Conservation (phyloP, 202 grass and related monocot species). For the Digitaria exilis region DNA sequence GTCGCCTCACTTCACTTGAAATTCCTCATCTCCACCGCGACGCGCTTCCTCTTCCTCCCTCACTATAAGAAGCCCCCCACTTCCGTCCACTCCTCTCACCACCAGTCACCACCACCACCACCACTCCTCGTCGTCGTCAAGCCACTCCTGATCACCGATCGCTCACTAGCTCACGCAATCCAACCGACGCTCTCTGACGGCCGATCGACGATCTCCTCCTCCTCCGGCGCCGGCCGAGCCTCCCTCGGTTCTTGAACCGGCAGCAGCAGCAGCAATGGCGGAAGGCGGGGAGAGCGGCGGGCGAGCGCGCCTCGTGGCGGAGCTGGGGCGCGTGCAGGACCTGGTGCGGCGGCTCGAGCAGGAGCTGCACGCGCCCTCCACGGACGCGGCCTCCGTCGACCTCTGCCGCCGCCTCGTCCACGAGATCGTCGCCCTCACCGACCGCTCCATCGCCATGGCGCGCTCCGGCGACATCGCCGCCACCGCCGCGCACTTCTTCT, state of each 20-base stretch:
- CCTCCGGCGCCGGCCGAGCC: background rate
- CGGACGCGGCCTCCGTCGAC: slow-evolving; percentile 29
- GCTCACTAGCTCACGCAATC: background rate
- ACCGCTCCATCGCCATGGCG: slow-evolving; percentile 56
- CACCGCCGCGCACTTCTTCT: background rate
- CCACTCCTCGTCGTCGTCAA: slow-evolving; percentile 12
- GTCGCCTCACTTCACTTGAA: slow-evolving; percentile 28
- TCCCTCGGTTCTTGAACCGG: no score
- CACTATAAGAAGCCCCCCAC: slow-evolving; percentile 33
- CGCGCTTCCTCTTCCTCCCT: background rate
- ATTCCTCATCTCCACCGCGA: background rate
- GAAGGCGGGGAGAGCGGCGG: slow-evolving; percentile 11
- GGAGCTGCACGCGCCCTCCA: slow-evolving; percentile 35
- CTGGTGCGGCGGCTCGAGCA: slow-evolving; percentile 55
- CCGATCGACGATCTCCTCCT: background rate
- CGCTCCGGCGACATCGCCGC: background rate
- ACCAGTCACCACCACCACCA: background rate
- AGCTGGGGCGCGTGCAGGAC: slow-evolving; percentile 52
- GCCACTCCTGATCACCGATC: background rate
- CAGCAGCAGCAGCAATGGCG: slow-evolving; percentile 41
- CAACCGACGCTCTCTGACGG: no score
- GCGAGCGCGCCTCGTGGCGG: slow-evolving; percentile 36
- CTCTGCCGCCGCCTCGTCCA: slow-evolving; percentile 47
- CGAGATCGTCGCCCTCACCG: slow-evolving; percentile 52
- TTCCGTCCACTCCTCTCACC: background rate